phyloP scores from a whole-genome alignment of 2,329 filamentous ascomycete species.

The Talaromyces piceae region DNA sequence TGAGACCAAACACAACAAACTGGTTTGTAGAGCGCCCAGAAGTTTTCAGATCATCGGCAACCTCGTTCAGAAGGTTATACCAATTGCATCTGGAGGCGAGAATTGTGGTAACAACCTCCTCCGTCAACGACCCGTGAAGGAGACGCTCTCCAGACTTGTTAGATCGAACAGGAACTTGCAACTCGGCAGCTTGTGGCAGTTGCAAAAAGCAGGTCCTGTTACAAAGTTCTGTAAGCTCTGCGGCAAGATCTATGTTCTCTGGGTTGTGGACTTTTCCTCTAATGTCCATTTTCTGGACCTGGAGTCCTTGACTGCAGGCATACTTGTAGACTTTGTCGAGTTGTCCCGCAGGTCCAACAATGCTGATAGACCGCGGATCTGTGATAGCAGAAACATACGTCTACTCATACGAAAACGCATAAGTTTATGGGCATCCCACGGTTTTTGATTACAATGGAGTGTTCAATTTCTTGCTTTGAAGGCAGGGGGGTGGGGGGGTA shows the following conservation, averaged over 20 bases:
- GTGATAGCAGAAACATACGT: not conserved
- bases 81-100: not conserved
- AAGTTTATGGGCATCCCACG: too few relatives aligned
- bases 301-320: not conserved
- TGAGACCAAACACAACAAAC: not conserved
- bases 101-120: not conserved
- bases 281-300: not conserved
- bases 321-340: not conserved
- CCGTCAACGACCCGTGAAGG: not conserved
- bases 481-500: too few relatives aligned
- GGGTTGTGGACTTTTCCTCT: not conserved
- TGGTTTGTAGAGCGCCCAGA: not conserved
- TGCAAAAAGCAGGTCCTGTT: not conserved
- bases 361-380: not conserved
- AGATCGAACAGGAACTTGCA: not conserved
- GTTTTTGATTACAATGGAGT: too few relatives aligned
- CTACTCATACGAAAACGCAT: too few relatives aligned
- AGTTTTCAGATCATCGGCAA: not conserved
- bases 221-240: not conserved
- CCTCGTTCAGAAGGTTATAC: not conserved
- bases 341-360: not conserved
- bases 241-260: not conserved
- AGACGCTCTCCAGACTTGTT: not conserved
- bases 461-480: too few relatives aligned
- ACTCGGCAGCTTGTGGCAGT: not conserved